These are phyloP conservation scores for Paraphaeosphaeria minitans DNA, from an alignment of 2,329 filamentous ascomycete genomes.

Conservation along the genomic window DNA sequence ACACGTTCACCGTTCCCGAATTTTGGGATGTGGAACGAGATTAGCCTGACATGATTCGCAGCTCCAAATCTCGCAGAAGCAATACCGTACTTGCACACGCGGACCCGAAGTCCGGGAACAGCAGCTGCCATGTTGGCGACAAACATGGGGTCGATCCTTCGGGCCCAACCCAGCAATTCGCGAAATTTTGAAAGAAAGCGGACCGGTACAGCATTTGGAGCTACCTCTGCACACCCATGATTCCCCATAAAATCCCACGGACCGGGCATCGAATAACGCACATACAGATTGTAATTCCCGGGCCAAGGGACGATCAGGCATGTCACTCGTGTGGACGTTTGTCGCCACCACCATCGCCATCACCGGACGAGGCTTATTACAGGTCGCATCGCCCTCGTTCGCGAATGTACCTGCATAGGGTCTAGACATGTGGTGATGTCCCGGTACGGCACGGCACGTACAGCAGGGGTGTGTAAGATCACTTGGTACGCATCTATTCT, in stretches of 20 bases:
- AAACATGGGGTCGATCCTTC: neutral
- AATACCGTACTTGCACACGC: neutral
- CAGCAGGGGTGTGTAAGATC: neutral
- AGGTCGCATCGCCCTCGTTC: neutral
- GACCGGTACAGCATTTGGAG: neutral
- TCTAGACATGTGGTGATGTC: neutral
- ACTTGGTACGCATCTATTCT: neutral
- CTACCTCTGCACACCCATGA: neutral
- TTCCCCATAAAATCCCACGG: neutral
- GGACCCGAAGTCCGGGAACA: conserved; percentile 7
- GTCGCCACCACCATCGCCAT: neutral
- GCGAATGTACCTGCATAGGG: neutral
- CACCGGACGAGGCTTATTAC: neutral
- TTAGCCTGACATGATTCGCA: neutral
- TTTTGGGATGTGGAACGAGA: neutral
- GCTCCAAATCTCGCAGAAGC: neutral
- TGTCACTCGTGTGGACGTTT: neutral
- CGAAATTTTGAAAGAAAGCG: neutral
- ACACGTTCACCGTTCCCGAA: neutral
- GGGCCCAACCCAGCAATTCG: neutral
- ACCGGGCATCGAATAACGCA: neutral
- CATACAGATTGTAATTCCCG: neutral
- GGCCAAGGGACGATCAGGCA: neutral
- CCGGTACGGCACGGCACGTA: neutral
- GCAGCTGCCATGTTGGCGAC: neutral